phyloP scores from a whole-genome alignment of 176 grass and related monocot species.

The Ananas comosus region DNA sequence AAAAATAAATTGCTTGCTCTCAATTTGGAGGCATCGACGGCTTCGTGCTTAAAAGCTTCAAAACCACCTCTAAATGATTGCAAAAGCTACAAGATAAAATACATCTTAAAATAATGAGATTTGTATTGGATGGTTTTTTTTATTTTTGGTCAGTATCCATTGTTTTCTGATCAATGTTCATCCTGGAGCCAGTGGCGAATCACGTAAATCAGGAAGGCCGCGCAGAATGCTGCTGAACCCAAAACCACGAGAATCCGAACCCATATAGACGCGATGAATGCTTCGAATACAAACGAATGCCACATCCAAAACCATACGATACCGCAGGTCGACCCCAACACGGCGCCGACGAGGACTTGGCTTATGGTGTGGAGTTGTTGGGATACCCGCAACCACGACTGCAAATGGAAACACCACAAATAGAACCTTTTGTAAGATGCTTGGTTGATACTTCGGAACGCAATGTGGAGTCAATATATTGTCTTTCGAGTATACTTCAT shows the following conservation, averaged over 20 bases:
- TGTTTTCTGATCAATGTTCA: constrained; percentile 18
- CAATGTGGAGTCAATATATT: no score
- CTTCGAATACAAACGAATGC: constrained; percentile 49
- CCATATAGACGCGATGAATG: constrained; percentile 41
- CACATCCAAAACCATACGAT: constrained; percentile 57
- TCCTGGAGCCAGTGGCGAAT: constrained; percentile 49
- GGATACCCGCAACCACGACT: constrained; percentile 82
- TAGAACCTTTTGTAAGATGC: not conserved
- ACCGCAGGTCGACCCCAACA: constrained; percentile 36
- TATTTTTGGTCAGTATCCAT: not conserved
- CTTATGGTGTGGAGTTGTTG: constrained; percentile 65
- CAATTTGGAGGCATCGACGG: no score
- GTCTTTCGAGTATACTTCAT: no score
- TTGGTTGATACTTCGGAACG: no score
- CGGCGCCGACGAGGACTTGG: constrained; percentile 61
- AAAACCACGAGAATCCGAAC: constrained; percentile 33
- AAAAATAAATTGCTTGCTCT: no score
- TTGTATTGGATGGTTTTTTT: not conserved
- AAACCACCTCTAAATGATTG: no score
- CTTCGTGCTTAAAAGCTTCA: no score
- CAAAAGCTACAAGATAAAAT: not conserved
- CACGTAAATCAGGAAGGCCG: constrained; percentile 34
- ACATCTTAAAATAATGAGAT: not conserved
- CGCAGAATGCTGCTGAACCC: constrained; percentile 29
- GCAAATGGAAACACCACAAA: constrained; percentile 10